phyloP scores from a whole-genome alignment of 495 filamentous ascomycete genomes.

The Talaromyces wortmannii region DNA sequence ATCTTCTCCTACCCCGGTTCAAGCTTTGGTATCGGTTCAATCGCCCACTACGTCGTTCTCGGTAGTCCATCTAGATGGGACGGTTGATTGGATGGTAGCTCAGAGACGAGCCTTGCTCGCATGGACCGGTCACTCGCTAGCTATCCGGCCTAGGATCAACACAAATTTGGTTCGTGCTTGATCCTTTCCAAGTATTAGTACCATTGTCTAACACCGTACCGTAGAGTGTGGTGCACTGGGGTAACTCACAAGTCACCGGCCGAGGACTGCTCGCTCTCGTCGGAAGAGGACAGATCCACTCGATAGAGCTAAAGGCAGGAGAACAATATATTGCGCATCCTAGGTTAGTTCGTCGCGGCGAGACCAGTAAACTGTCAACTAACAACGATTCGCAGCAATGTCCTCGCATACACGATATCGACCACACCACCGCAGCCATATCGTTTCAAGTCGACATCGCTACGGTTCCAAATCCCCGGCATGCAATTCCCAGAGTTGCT shows the following conservation, averaged over 20 bases:
- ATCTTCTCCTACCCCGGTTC: constrained; percentile 77
- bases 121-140: constrained; percentile 89
- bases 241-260: constrained; percentile 78
- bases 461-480: constrained; percentile 74
- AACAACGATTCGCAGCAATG: constrained; percentile 48
- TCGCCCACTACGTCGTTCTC: constrained; percentile 77
- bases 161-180: constrained; percentile 51
- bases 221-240: constrained; percentile 81
- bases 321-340: constrained; percentile 87
- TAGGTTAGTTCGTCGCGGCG: constrained; percentile 29
- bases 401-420: constrained; percentile 74
- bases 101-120: constrained; percentile 81
- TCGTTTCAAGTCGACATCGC: constrained; percentile 68
- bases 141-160: constrained; percentile 67
- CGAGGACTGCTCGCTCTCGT: constrained; percentile 79
- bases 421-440: constrained; percentile 71
- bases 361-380: neutral
- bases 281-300: constrained; percentile 80
- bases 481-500: constrained; percentile 46
- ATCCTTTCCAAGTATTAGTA: neutral
- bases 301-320: constrained; percentile 64
- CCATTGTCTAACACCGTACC: constrained; percentile 29
- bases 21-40: constrained; percentile 79
- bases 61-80: constrained; percentile 83
- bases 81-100: constrained; percentile 90